Evolutionary conservation across 2,329 filamentous ascomycete genomes (phyloP), one percentile per base, ranked within the genome.

Genomic region (Arthrobotrys pseudoclavata): DNA sequence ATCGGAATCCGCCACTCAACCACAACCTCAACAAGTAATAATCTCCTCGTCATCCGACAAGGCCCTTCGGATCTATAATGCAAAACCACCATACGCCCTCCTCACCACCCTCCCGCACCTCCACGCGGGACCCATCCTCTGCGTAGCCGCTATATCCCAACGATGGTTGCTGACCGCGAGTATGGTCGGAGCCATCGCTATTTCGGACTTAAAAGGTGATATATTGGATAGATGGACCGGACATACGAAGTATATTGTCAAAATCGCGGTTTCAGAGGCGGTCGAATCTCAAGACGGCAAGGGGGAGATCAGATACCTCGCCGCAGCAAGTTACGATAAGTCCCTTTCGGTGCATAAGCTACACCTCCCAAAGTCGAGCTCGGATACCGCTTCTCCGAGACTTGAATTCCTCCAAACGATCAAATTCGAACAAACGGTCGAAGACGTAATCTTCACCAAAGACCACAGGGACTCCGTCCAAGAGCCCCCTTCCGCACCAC

Each of bases 51-150:
- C 84, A 52, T 81, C 82, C 22, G 81, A 80, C 47, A 87, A 86
- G 81, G 84, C 84, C 40, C 83, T 88, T 0, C 85, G 87, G 81
- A 82, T 86, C 37, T 86, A 87, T 81, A 48, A 42, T 9, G 71
- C 75, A n/a, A 62, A 48, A 34, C 37, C 64, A 50, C 67, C 76
- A 12, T 50, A 79, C 53, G 18, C 42, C 15, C 76, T 80, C 57
- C 34, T 81, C 18, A 64, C 63, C 42, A 76, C 75, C 13, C 40
- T 77, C 53, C 48, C 50, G 26, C 48, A 67, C 13, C 72, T 81
- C 0, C 79, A 81, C 64, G 20, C 75, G 34, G 79, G 80, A 15
- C 79, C 81, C 2, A 81, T 81, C 34, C 79, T 82, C 22, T 79
- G 66, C 42, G 79, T 80, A 15, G 48, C 72, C 13, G 66, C 72